Evolutionary conservation across 495 filamentous ascomycete genomes (phyloP).

Genomic region (Lineolata rhizophorae): DNA sequence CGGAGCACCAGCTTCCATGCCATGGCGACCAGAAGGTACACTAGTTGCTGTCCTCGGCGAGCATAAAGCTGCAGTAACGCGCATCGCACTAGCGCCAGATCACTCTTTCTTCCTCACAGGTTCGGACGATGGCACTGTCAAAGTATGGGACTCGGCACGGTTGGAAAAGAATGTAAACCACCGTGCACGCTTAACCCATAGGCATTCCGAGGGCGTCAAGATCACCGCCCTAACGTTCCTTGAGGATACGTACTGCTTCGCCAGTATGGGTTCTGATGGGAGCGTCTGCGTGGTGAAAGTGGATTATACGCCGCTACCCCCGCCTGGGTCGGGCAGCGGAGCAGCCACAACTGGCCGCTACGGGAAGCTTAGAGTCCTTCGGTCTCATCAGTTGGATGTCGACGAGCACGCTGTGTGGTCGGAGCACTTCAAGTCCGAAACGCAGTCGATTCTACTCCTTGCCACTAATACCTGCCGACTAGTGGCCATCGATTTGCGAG

Average conservation of each 20-base stretch:
- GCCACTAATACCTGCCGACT: slow-evolving; percentile 73
- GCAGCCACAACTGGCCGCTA: slow-evolving; percentile 39
- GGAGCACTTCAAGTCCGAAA: slow-evolving; percentile 73
- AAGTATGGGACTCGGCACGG: slow-evolving; percentile 79
- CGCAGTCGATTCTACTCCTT: slow-evolving; percentile 56
- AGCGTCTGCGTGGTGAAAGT: slow-evolving; percentile 77
- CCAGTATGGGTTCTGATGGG: slow-evolving; percentile 77
- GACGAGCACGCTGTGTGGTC: slow-evolving; percentile 73
- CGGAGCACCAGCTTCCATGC: slow-evolving; percentile 23
- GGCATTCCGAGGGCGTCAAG: slow-evolving; percentile 42
- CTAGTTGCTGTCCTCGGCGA: slow-evolving; percentile 77
- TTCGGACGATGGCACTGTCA: slow-evolving; percentile 79
- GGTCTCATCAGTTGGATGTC: slow-evolving; percentile 56
- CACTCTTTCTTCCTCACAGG: slow-evolving; percentile 89
- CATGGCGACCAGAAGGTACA: slow-evolving; percentile 69
- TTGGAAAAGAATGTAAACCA: slow-evolving; percentile 78
- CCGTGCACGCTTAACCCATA: slow-evolving; percentile 70
- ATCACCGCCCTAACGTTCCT: slow-evolving; percentile 73
- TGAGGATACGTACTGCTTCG: slow-evolving; percentile 81
- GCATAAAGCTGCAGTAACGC: slow-evolving; percentile 62
- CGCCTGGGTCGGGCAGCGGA: slow-evolving; percentile 5
- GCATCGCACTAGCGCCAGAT: slow-evolving; percentile 67
- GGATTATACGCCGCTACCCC: slow-evolving; percentile 30
- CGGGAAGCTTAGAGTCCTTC: slow-evolving; percentile 49
- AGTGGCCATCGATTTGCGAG: slow-evolving; percentile 67